Conservation (phyloP, 176 grass and related monocot species). For the Oryza coarctata region DNA sequence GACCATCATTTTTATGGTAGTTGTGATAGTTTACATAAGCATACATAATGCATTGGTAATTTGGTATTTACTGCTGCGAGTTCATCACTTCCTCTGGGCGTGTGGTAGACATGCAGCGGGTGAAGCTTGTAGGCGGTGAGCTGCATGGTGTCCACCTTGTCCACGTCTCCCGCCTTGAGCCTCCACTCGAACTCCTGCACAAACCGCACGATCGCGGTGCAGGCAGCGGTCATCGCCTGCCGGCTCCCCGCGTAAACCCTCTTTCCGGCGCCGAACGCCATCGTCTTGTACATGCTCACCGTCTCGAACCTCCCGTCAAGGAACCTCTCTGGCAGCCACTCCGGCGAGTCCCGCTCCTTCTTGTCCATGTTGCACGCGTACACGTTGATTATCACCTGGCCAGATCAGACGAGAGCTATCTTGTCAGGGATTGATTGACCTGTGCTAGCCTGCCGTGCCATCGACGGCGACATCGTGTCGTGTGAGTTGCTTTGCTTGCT, state of each 20-base stretch:
- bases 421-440: too few relatives aligned
- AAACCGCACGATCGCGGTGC: constrained; percentile 55
- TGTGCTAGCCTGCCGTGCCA: too few relatives aligned
- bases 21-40: too few relatives aligned
- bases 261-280: constrained; percentile 85
- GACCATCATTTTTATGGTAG: too few relatives aligned
- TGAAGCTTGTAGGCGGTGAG: constrained; percentile 66
- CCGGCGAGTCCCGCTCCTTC: constrained; percentile 54
- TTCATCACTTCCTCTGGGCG: constrained; percentile 38
- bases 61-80: too few relatives aligned
- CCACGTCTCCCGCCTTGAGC: constrained; percentile 73
- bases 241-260: constrained; percentile 58
- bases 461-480: too few relatives aligned
- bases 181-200: constrained; percentile 76
- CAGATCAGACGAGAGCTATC: too few relatives aligned
- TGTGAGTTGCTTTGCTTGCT: too few relatives aligned
- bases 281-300: constrained; percentile 62
- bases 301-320: constrained; percentile 42
- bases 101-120: constrained; percentile 53
- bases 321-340: constrained; percentile 87
- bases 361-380: constrained; percentile 91
- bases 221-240: constrained; percentile 64
- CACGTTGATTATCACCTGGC: constrained; percentile 72
- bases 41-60: too few relatives aligned
- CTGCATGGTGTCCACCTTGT: constrained; percentile 61